Evolutionary conservation across 176 grass and related monocot species (phyloP).

Genomic region (Triticum aestivum): IWGSC_CS_RefSeq_v2.1 NC_057802.1:527080950-527081449

Average conservation of each 20-base stretch:
- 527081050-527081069: background rate
- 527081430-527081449: too few species aligned
- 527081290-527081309: background rate
- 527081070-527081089: background rate
- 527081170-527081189: background rate
- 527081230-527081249: background rate
- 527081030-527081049: slow-evolving; percentile 2
- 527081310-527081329: background rate
- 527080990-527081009: background rate
- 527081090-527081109: background rate
- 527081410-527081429: too few species aligned
- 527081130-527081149: background rate
- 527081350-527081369: too few species aligned
- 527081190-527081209: background rate
- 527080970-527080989: too few species aligned
- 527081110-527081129: background rate
- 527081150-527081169: background rate
- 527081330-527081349: too few species aligned
- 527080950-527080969: background rate
- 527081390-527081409: too few species aligned
- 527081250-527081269: background rate
- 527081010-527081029: background rate
- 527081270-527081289: background rate
- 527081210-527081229: background rate
- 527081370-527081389: too few species aligned